Conservation (phyloP, 202 grass and related monocot species). For the Elaeis oleifera region DNA sequence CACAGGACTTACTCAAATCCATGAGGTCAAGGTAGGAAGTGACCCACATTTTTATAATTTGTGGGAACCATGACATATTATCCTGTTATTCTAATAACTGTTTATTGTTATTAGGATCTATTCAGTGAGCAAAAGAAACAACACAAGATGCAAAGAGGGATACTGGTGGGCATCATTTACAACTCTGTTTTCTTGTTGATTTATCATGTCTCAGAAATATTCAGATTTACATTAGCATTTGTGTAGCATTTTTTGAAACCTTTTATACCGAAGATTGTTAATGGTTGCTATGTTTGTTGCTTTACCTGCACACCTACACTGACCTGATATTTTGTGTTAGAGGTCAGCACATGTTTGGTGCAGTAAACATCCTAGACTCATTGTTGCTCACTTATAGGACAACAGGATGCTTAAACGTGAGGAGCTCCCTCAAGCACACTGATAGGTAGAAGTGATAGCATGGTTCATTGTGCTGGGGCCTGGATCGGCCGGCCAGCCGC, state of each 20-base stretch:
- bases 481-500: too few relatives aligned
- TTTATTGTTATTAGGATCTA: constrained; percentile 29
- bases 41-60: not conserved
- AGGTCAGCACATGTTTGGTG: too few relatives aligned
- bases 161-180: constrained; percentile 29
- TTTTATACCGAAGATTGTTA: too few relatives aligned
- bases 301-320: too few relatives aligned
- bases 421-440: too few relatives aligned
- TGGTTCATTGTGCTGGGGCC: too few relatives aligned
- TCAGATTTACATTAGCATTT: not conserved
- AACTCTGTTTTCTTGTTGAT: not conserved
- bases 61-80: not conserved
- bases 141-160: constrained; percentile 41
- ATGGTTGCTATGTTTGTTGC: too few relatives aligned
- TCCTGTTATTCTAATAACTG: not conserved
- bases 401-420: too few relatives aligned
- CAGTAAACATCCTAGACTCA: too few relatives aligned
- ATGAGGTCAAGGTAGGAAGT: constrained; percentile 46
- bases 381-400: too few relatives aligned
- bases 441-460: too few relatives aligned
- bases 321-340: too few relatives aligned
- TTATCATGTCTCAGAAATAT: not conserved
- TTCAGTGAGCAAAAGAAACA: constrained; percentile 38
- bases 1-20: constrained; percentile 45
- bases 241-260: not conserved